These are phyloP conservation scores for Kwoniella bestiolae DNA, from an alignment of 768 basidiomycete genomes.

Conservation along the genomic window DNA sequence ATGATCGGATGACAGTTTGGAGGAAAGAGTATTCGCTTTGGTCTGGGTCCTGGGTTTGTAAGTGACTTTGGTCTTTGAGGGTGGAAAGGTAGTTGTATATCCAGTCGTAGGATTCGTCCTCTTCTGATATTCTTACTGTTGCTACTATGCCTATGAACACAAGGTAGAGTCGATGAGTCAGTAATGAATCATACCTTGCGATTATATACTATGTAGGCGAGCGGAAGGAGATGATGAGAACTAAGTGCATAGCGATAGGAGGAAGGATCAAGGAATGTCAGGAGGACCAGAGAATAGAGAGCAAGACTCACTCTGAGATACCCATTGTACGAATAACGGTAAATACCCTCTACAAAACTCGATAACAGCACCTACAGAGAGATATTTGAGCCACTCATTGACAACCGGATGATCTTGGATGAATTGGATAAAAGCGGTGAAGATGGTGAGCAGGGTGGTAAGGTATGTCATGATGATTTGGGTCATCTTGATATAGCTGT, in stretches of 20 bases:
- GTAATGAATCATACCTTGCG: too few relatives aligned
- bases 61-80: background rate
- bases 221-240: too few relatives aligned
- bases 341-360: background rate
- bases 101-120: slow-evolving; percentile 23
- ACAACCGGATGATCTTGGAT: background rate
- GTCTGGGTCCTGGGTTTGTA: background rate
- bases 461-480: background rate
- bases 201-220: too few relatives aligned
- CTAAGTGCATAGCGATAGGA: too few relatives aligned
- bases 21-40: slow-evolving; percentile 3
- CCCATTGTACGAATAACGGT: background rate
- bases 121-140: slow-evolving; percentile 9
- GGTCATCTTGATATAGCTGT: background rate
- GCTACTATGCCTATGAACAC: slow-evolving; percentile 7
- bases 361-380: background rate
- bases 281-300: too few relatives aligned
- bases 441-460: background rate
- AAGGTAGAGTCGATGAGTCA: too few relatives aligned
- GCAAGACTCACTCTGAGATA: background rate
- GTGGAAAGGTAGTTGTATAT: slow-evolving; percentile 5
- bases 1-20: background rate
- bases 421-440: background rate
- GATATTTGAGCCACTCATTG: background rate
- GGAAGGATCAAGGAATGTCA: too few relatives aligned